Evolutionary conservation across 768 basidiomycete species (phyloP), one percentile per base, ranked within the genome.

Genomic region (Porphyrellus cyaneotinctus): DNA sequence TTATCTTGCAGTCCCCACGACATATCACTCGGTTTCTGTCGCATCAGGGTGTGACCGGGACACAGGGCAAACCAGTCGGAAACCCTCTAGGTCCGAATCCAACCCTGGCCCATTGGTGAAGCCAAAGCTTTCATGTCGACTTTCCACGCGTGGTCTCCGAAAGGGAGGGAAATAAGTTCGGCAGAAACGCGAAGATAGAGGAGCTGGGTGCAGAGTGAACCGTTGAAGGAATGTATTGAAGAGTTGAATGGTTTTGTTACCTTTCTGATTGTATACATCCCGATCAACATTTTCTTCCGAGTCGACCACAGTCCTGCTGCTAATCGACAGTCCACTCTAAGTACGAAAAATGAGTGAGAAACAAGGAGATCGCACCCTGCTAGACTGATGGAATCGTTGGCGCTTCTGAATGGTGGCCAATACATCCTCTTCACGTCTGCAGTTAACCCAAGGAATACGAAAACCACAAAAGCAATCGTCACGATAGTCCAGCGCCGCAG

Each of bases 401-500:
- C 6, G 14, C 38, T 26, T 45, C 31, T 56, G 45, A 59, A 33
- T 12, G 49, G 38, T 7, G n/a, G 32, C 24, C 38, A 17, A 26
- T 55, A 63, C 49, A 57, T 51, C 47, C 17, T 61, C 50, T 48
- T 58, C 23, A 55, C 32, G 6, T 64, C 62, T 2, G 44, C 24
- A 1, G 59, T 61, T 15, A 56, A 35, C 12, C 61, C 62, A 42
- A 63, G 51, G 20, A 64, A 20, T n/a, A 43, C 6, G 15, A 63
- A 64, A 6, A 64, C 15, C 4, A 58, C 22, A 17, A 52, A 61
- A 5, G 52, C 38, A 9, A 63, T 43, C 24, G 54, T 43, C 22
- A 50, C 28, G 28, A 28, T 43, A 15, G 59, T 58, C 62, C 62
- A 61, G 15, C 62, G 62, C 18, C 62, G 56, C 14, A 63, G n/a